phyloP scores from a whole-genome alignment of 2,329 filamentous ascomycete species.

The Trichoderma koningii region DNA sequence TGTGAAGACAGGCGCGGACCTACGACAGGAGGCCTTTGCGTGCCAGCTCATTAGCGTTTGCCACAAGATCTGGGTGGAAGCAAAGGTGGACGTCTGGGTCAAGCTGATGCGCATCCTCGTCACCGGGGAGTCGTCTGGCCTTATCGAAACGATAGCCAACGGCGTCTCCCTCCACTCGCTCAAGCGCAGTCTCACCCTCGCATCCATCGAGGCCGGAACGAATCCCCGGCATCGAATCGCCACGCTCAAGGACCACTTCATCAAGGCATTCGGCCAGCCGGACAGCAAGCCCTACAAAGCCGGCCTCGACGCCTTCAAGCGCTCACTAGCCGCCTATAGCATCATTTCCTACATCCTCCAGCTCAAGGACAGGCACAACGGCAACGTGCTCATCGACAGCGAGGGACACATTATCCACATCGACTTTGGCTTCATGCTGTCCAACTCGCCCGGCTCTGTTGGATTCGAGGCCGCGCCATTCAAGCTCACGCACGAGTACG shows the following conservation, averaged over 20 bases:
- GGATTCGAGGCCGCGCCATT: conserved; percentile 86
- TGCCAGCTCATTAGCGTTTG: conserved; percentile 83
- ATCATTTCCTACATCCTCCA: conserved; percentile 82
- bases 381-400: conserved; percentile 82
- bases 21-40: conserved; percentile 83
- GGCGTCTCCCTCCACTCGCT: conserved; percentile 84
- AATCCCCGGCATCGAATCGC: conserved; percentile 77
- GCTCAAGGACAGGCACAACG: conserved; percentile 84
- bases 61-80: conserved; percentile 78
- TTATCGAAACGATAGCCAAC: conserved; percentile 87
- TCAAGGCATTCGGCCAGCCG: conserved; percentile 73
- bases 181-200: conserved; percentile 77
- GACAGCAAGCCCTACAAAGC: conserved; percentile 69
- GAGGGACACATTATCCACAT: conserved; percentile 87
- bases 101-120: conserved; percentile 86
- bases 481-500: conserved; percentile 83
- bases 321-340: conserved; percentile 82
- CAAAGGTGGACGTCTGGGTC: conserved; percentile 77
- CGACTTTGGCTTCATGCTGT: conserved; percentile 88
- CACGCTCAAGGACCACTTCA: conserved; percentile 78
- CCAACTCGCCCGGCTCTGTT: conserved; percentile 80
- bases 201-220: conserved; percentile 69
- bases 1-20: conserved; percentile 80
- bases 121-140: conserved; percentile 78
- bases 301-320: conserved; percentile 76